These are phyloP conservation scores for Chytriomyces confervae DNA, from an alignment of 192 early-diverging fungal genomes.

Conservation along the genomic window DNA sequence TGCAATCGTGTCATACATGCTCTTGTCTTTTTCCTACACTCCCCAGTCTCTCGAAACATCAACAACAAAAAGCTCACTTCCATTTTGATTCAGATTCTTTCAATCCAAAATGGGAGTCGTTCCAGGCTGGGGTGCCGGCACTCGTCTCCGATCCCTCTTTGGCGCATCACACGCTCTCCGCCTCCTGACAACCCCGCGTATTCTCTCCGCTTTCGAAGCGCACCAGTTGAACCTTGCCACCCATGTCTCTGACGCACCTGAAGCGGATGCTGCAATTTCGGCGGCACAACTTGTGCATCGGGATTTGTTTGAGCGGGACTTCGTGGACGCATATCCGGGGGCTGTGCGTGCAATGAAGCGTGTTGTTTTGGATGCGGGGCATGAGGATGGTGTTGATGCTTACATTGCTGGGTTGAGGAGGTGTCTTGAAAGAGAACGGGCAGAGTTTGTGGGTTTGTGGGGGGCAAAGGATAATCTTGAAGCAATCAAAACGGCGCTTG, in stretches of 20 bases:
- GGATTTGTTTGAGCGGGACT: constrained; percentile 28
- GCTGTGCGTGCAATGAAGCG: constrained; percentile 62
- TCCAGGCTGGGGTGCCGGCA: constrained; percentile 58
- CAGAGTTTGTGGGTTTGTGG: constrained; percentile 34
- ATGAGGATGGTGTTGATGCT: constrained; percentile 3
- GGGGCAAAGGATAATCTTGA: constrained; percentile 35
- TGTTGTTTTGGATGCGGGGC: constrained; percentile 25
- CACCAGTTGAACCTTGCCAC: not conserved
- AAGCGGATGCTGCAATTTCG: constrained; percentile 21
- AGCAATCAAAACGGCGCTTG: constrained; percentile 13
- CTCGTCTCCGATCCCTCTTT: constrained; percentile 41
- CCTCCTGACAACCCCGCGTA: constrained; percentile 52
- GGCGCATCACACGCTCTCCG: constrained; percentile 53
- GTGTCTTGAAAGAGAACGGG: constrained; percentile 21
- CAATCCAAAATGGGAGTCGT: constrained; percentile 67
- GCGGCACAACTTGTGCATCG: constrained; percentile 48
- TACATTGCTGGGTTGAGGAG: constrained; percentile 37
- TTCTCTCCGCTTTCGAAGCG: constrained; percentile 32
- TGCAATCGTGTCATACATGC: too few relatives aligned
- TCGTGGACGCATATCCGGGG: constrained; percentile 44
- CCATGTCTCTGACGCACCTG: not conserved
- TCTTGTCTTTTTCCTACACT: not conserved
- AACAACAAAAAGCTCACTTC: not conserved
- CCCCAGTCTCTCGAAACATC: not conserved
- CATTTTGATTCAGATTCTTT: constrained; percentile 59